These are phyloP conservation scores for Saccharomyces hybrid DNA, from an alignment of 1,139 yeast genomes.

Conservation along the genomic window DNA sequence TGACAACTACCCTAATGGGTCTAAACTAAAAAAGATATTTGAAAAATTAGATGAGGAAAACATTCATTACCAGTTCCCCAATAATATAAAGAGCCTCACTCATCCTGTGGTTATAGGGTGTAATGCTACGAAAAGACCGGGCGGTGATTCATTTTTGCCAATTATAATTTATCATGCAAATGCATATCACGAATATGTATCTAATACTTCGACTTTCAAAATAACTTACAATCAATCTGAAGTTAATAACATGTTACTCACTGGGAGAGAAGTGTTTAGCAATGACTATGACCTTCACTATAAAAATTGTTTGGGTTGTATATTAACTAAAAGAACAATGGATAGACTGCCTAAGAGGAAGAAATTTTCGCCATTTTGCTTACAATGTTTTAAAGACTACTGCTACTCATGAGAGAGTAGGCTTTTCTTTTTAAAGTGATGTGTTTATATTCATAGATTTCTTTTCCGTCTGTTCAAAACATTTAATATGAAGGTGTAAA, in stretches of 20 bases:
- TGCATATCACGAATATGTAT: conserved; percentile 33
- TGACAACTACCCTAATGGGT: conserved; percentile 57
- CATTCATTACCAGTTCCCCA: conserved; percentile 12
- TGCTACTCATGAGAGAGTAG: conserved; percentile 27
- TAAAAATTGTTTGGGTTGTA: conserved; percentile 51
- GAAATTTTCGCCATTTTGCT: conserved; percentile 30
- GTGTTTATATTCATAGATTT: not conserved
- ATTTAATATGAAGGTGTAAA: too few relatives aligned
- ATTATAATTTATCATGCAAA: conserved; percentile 49
- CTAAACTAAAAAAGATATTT: conserved; percentile 37
- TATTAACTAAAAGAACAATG: conserved; percentile 47
- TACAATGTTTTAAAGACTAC: conserved; percentile 34
- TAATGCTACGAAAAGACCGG: conserved; percentile 32
- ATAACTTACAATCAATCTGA: conserved; percentile 42
- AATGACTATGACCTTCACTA: conserved; percentile 36
- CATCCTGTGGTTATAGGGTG: conserved; percentile 54
- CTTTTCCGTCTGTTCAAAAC: too few relatives aligned
- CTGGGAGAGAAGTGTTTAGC: conserved; percentile 49
- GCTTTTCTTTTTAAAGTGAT: not conserved
- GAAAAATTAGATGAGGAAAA: conserved; percentile 22
- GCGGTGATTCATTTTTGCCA: conserved; percentile 33
- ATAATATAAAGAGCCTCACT: conserved; percentile 27
- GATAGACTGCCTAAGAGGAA: conserved; percentile 35
- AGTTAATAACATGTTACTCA: conserved; percentile 39
- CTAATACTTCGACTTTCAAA: conserved; percentile 57